phyloP scores from a whole-genome alignment of 2,329 filamentous ascomycete species.

The Biscogniauxia mediterranea region DNA sequence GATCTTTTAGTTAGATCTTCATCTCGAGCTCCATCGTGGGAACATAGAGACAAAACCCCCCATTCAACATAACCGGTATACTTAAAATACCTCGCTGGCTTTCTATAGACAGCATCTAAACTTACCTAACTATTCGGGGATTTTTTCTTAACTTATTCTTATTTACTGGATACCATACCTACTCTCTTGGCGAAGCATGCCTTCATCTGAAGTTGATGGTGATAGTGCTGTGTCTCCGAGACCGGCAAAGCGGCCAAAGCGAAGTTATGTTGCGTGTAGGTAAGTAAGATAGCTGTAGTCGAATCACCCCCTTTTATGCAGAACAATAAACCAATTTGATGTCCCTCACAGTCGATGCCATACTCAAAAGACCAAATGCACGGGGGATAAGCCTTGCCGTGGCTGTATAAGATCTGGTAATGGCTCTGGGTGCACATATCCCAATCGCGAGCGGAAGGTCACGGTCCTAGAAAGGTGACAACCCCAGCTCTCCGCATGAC shows the following conservation, averaged over 20 bases:
- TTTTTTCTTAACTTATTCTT: too few relatives aligned
- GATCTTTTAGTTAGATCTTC: not conserved
- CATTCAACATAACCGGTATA: too few relatives aligned
- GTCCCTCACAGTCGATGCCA: constrained; percentile 19
- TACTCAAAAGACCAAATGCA: constrained; percentile 21
- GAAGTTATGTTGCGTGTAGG: constrained; percentile 14
- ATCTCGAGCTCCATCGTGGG: not conserved
- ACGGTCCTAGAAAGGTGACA: constrained; percentile 20
- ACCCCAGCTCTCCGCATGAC: not conserved
- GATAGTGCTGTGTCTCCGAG: constrained; percentile 1
- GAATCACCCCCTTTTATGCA: not conserved
- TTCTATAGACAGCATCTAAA: too few relatives aligned
- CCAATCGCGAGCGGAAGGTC: constrained; percentile 18
- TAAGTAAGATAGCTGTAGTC: not conserved
- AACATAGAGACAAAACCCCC: too few relatives aligned
- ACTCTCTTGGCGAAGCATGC: constrained; percentile 1
- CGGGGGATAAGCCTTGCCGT: constrained; percentile 17
- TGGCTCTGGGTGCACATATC: constrained; percentile 15
- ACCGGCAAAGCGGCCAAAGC: constrained; percentile 8
- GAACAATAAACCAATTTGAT: not conserved
- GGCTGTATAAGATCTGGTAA: constrained; percentile 17
- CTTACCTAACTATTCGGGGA: too few relatives aligned
- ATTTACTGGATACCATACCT: too few relatives aligned
- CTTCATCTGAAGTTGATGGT: constrained; percentile 5
- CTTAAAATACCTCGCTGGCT: too few relatives aligned